These are phyloP conservation scores for Quercus phellos DNA, from an alignment of 331 rosid species.

Conservation along the genomic window DNA sequence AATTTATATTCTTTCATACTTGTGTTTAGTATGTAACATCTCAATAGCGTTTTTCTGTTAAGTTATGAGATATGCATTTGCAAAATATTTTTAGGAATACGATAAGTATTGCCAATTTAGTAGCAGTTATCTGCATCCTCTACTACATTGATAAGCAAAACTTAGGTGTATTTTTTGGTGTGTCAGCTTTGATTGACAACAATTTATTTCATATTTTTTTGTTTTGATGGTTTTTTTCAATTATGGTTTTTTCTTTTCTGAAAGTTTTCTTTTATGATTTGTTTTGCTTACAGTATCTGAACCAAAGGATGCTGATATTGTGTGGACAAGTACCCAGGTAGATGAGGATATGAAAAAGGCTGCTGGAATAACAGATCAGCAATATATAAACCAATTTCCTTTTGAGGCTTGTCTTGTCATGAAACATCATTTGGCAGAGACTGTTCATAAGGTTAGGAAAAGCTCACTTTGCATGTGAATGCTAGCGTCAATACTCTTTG, in stretches of 20 bases:
- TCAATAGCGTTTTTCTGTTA: background rate
- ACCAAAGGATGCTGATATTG: slow-evolving; percentile 81
- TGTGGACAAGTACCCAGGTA: slow-evolving; percentile 84
- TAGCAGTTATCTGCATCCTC: background rate
- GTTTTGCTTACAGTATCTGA: slow-evolving; percentile 57
- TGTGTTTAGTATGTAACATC: background rate
- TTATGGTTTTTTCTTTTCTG: slow-evolving; percentile 11
- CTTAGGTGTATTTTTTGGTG: background rate
- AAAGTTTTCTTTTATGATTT: slow-evolving; percentile 6
- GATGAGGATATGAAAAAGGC: slow-evolving; percentile 84
- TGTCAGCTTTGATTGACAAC: background rate
- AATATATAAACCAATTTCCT: slow-evolving; percentile 84
- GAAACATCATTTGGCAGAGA: slow-evolving; percentile 96
- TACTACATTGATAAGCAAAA: background rate
- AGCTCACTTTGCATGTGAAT: slow-evolving; percentile 13
- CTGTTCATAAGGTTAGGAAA: slow-evolving; percentile 70
- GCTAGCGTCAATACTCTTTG: background rate
- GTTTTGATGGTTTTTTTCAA: slow-evolving; percentile 9
- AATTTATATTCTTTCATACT: background rate
- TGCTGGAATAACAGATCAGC: slow-evolving; percentile 73
- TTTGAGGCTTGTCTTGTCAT: slow-evolving; percentile 94
- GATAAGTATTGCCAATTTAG: background rate
- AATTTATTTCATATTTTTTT: slow-evolving; percentile 2
- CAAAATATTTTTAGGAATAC: background rate
- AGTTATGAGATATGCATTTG: background rate